A percentile compares a stretch with the other conserved stretches of the same genome.
phyloP scores from a whole-genome alignment of 345 rosid species.

The Eucalyptus paniculata region DNA sequence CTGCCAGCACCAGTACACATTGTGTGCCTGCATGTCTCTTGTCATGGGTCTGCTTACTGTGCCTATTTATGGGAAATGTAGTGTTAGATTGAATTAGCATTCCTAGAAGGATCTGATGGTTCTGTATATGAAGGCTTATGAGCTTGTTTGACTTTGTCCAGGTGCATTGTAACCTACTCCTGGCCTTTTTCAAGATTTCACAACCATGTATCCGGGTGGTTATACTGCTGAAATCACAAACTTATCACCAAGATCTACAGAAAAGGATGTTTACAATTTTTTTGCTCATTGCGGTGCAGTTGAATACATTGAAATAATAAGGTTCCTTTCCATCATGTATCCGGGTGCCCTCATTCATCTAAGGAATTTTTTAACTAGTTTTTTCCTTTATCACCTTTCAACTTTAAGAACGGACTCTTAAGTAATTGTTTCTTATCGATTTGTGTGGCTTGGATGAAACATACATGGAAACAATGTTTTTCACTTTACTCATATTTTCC shows the following conservation, averaged over 20 bases:
- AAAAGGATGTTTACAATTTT: slow-evolving; percentile 55
- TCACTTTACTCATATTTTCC: neutral
- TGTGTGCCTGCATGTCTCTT: neutral
- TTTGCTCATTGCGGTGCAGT: slow-evolving; percentile 63
- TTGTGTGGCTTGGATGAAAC: neutral
- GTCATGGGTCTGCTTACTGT: neutral
- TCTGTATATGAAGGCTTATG: neutral
- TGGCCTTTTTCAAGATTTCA: neutral
- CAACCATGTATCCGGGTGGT: slow-evolving; percentile 51
- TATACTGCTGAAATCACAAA: slow-evolving; percentile 64
- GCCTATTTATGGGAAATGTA: neutral
- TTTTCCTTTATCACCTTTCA: neutral
- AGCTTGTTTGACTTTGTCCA: neutral
- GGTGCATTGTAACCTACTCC: neutral
- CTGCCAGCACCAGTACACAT: neutral
- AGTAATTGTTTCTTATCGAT: neutral
- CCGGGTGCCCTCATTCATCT: neutral
- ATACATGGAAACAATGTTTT: neutral
- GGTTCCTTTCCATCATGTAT: slow-evolving; percentile 19
- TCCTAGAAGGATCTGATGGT: neutral
- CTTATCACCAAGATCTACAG: slow-evolving; percentile 64
- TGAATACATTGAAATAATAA: slow-evolving; percentile 56
- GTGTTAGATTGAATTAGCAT: neutral
- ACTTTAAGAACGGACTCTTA: neutral
- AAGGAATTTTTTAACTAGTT: neutral